Base-by-base conservation (phyloP, 805 yeast genomes). In the Yamadazyma insecticola region DNA sequence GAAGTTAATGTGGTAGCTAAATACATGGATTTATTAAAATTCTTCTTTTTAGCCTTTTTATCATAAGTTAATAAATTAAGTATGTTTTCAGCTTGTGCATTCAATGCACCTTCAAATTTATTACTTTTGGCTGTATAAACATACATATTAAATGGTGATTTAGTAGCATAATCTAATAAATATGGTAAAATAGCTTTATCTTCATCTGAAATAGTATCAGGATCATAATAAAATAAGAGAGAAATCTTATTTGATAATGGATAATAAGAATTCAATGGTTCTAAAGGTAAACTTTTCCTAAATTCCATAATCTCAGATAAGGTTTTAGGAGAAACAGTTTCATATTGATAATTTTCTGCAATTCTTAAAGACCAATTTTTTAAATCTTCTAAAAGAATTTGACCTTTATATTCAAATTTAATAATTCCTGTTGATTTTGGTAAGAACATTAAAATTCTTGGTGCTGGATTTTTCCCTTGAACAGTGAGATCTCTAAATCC, bases 101-200 rank as follows among this genome's bases (percentile, higher is more conserved):
- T 56, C 13, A 72, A 40, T 19, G 73, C 49, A 4, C 61, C 53
- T 23, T 61, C 52, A 24, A 64, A 55, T 26, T 53, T 60, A 11
- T 45, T 41, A 41, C 76, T 76, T n/a, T 67, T 63, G 2, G 78
- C 66, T 24, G 68, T 72, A 48, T 63, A 75, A 5, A 84, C 46
- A 39, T 68, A 63, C 5, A 78, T 63, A 42, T 80, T 71, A 36
- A 65, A 59, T 1, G 80, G 78, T 8, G 79, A 53, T 15, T 38
- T 30, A 37, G 82, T 74, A 13, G 80, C 56, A 9, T 76, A 76
- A 33, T 79, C 82, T 25, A 79, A 52, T 25, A 84, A 44, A 42
- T 78, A 71, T 5, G 80, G 77, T 36, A 84, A 57, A 4, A 81
- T 53, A 17, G 71, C 71, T 40, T 68, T 70, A 53, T 84, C 92